Evolutionary conservation across 495 filamentous ascomycete genomes (phyloP), one percentile per base, ranked within the genome.

Genomic region (Melanomma pulvis-pyrius): DNA sequence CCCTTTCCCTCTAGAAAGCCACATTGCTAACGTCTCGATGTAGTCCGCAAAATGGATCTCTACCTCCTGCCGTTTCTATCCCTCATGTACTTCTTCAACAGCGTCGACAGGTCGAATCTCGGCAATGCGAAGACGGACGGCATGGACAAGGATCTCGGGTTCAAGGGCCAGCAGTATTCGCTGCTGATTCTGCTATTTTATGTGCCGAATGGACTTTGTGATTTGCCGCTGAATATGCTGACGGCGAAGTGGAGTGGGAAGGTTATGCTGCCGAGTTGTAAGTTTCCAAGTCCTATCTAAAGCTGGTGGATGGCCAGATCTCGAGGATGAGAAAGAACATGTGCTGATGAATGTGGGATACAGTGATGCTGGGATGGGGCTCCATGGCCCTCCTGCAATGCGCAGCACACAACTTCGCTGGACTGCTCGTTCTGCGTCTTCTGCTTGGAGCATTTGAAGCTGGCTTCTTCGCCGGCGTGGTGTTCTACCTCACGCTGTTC

Each of bases 21-120:
- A 1, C 26, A 29, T 29, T 9, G 22, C 22, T 50, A 29, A 58
- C 51, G 55, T 13, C 57, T 57, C 11, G 59, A n/a, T n/a, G n/a
- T 74, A 59, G 76, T 75, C 58, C 67, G 73, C 15, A 77, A 75
- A 63, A 65, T 79, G 28, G 78, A 80, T 44, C 13, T 78, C 30
- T 56, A 58, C 30, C 63, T 80, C 24, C 58, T 79, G 28, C 78
- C 78, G 8, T 68, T 79, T 24, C 65, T 77, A 22, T 71, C 73
- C 1, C 65, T 78, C 21, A 69, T 79, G 41, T 80, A 80, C 63
- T 72, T 80, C 30, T 79, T 77, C 69, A 79, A 78, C 53, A 71
- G 70, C 9, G 67, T 78, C 48, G 69, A 74, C 29, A 62, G 80
- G 64, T 79, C 81, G 30, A 84, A 85, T 59, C 63, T 84, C 32